phyloP scores from a whole-genome alignment of 208 protist genomes.

The Herpetomonas tarakana region DNA sequence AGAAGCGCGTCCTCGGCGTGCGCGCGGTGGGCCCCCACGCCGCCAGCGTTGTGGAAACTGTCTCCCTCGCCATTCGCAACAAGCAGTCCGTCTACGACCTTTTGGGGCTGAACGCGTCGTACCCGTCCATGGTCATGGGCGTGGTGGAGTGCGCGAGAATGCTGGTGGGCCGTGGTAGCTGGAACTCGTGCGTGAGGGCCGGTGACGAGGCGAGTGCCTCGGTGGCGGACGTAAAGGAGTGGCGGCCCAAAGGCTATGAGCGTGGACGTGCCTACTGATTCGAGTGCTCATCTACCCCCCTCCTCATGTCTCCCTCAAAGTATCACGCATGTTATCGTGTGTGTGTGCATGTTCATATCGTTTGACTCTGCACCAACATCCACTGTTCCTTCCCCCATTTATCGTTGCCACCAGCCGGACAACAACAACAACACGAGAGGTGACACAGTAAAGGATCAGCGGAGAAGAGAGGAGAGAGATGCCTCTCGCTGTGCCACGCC shows the following conservation, averaged over 20 bases:
- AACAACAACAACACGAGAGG: too few species aligned
- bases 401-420: too few species aligned
- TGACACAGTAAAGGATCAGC: too few species aligned
- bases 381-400: too few species aligned
- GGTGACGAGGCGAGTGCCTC: conserved; percentile 31
- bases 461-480: too few species aligned
- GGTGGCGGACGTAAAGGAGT: conserved; percentile 14
- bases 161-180: conserved; percentile 41
- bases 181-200: conserved; percentile 34
- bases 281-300: too few species aligned
- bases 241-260: conserved; percentile 12
- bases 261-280: conserved; percentile 16
- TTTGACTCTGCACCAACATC: too few species aligned
- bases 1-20: conserved; percentile 66
- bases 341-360: too few species aligned
- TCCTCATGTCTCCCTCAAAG: too few species aligned
- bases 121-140: conserved; percentile 50
- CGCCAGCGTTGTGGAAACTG: conserved; percentile 62
- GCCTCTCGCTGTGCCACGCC: too few species aligned
- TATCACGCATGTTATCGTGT: too few species aligned
- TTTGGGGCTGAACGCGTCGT: conserved; percentile 45
- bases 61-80: conserved; percentile 52
- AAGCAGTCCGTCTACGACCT: conserved; percentile 57
- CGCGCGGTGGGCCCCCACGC: conserved; percentile 56
- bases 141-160: conserved; percentile 62